These are phyloP conservation scores for Nitzschia sp. DNA, from an alignment of 108 stramenopile species.

Conservation along the genomic window DNA sequence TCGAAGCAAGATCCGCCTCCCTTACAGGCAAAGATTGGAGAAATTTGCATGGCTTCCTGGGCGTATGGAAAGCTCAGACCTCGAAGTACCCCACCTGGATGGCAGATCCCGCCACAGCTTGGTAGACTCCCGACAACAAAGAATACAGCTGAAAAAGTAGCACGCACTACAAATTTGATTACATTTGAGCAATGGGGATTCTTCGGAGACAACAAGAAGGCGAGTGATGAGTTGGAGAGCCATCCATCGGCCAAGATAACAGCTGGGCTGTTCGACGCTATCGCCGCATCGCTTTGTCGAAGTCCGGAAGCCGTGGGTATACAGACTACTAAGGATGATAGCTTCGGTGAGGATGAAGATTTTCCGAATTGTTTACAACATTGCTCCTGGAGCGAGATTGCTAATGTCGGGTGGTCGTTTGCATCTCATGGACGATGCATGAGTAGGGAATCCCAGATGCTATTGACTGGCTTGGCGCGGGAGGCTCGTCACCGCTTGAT, in stretches of 20 bases:
- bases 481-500: conserved; percentile 41
- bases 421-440: conserved; percentile 64
- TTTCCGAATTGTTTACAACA: conserved; percentile 22
- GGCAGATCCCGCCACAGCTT: conserved; percentile 64
- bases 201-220: conserved; percentile 8
- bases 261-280: conserved; percentile 60
- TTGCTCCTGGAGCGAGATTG: conserved; percentile 79
- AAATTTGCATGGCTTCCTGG: conserved; percentile 80
- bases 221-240: not conserved
- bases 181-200: conserved; percentile 49
- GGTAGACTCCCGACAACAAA: conserved; percentile 26
- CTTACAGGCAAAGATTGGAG: conserved; percentile 43
- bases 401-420: conserved; percentile 83
- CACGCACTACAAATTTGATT: conserved; percentile 9
- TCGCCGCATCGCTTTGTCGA: conserved; percentile 55
- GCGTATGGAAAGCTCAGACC: conserved; percentile 66
- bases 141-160: conserved; percentile 7
- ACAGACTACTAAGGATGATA: conserved; percentile 4
- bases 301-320: conserved; percentile 33
- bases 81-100: conserved; percentile 69
- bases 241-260: not conserved
- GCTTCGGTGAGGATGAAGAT: not conserved
- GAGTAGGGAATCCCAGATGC: conserved; percentile 43
- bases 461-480: conserved; percentile 53
- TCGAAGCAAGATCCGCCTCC: not conserved